These are phyloP conservation scores for Cajanus cajan DNA, from an alignment of 306 rosid species.

Conservation along the genomic window DNA sequence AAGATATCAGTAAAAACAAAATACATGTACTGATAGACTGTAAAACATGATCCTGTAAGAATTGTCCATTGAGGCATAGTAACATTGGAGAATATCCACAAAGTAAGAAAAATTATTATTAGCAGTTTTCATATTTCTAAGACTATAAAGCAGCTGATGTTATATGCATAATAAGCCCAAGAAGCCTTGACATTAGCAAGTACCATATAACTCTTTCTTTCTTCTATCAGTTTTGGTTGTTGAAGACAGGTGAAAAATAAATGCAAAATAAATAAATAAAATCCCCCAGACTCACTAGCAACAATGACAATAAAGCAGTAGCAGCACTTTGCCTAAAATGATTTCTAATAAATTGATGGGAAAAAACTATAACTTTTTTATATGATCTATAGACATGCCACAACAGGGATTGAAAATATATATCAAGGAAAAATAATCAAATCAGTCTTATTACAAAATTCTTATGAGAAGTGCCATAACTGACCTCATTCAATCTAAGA, in stretches of 20 bases:
- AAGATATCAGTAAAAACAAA: neutral
- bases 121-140: neutral
- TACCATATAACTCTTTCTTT: neutral
- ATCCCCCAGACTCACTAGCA: neutral
- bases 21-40: neutral
- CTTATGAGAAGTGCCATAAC: slow-evolving; percentile 26
- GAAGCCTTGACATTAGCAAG: neutral
- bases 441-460: slow-evolving; percentile 18
- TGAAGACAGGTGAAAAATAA: neutral
- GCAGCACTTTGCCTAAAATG: slow-evolving; percentile 3
- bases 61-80: slow-evolving; percentile 1
- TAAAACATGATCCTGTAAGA: slow-evolving; percentile 1
- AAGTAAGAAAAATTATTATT: neutral
- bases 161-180: neutral
- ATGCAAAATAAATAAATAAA: neutral
- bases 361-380: slow-evolving; percentile 1
- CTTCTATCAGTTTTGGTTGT: neutral
- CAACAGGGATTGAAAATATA: slow-evolving; percentile 12
- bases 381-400: slow-evolving; percentile 22
- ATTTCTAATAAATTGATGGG: neutral
- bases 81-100: neutral
- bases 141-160: neutral
- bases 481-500: slow-evolving; percentile 93
- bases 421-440: slow-evolving; percentile 21
- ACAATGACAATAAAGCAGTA: slow-evolving; percentile 10